Base-by-base conservation (phyloP, 805 yeast species). In the Candida arabinofermentans region DNA sequence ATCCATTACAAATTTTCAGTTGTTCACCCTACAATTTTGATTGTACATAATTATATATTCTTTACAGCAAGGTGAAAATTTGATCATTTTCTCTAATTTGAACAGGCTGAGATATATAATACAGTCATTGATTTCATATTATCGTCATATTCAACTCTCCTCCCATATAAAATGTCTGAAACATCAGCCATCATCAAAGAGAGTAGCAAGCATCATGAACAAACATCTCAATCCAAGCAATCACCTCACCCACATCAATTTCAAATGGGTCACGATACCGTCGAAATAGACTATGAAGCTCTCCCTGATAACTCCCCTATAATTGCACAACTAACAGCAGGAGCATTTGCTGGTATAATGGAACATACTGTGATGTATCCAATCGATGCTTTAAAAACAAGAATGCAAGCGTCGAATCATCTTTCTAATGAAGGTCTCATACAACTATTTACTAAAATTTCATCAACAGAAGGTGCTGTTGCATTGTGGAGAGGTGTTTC, bases 301-400 rank as follows among this genome's bases (percentile, higher is more conserved):
- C 72, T 91, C 23, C 98, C 98, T 1, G 86, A 81, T 27, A 80
- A 81, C 55, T 89, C 96, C 9, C 81, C 96, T 1, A 67, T 93
- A 41, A 59, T 79, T 5, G 86, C 95, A 4, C 95, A 90, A 59
- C 72, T 91, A 46, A 59, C 79, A 10, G 98, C 98, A 2, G 99
- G 99, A 9, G 98, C 97, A 0, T 86, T 89, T 66, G 98, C 99
- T n/a, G 99, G 99, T 22, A 87, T 93, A 42, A 87, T 91, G 97
- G 99, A 91, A 62, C 99, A 91, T 65, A 81, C 96, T 1, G 88
- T 91, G 34, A 88, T 91, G 96, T 91, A 81, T 61, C 99, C 99
- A 2, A 80, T 91, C 31, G 99, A 91, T 62, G 91, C 95, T n/a
- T 76, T 91, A 53, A 91, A 91, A 69, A 93, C 98, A 5, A 72